Conservation (phyloP, 169 alveolate genomes). For the Plasmodium adleri region DNA sequence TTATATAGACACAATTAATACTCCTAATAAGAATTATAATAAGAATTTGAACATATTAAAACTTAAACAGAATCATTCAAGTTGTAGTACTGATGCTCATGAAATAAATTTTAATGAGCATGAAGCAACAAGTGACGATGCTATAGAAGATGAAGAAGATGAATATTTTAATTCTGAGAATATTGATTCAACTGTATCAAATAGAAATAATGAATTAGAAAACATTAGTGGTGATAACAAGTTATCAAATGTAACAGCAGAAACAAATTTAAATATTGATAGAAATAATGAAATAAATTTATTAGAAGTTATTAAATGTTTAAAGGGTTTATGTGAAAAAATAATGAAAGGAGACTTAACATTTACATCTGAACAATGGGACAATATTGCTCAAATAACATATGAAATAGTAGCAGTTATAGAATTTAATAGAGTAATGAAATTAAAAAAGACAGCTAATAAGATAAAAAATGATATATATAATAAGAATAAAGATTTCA, state of each 20-base stretch:
- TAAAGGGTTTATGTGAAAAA: conserved; percentile 34
- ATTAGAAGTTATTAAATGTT: conserved; percentile 48
- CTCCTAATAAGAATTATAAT: conserved; percentile 4
- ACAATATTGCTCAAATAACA: conserved; percentile 50
- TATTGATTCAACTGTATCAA: conserved; percentile 1
- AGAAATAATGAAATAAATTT: conserved; percentile 20
- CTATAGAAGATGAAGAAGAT: conserved; percentile 53
- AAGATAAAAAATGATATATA: conserved; percentile 7
- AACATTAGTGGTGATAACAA: not conserved
- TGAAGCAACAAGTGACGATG: conserved; percentile 48
- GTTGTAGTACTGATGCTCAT: conserved; percentile 62
- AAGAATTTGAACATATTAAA: conserved; percentile 20
- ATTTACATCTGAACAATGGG: conserved; percentile 63
- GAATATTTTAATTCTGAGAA: conserved; percentile 14
- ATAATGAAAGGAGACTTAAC: conserved; percentile 46
- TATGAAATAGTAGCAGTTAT: conserved; percentile 46
- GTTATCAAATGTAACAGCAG: not conserved
- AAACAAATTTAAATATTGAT: conserved; percentile 4
- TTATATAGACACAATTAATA: not conserved
- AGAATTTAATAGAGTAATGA: conserved; percentile 36
- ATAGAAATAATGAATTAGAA: not conserved
- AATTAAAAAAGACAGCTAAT: conserved; percentile 34
- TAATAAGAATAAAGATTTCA: conserved; percentile 15
- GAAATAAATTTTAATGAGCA: conserved; percentile 49
- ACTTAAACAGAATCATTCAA: conserved; percentile 45